phyloP scores from a whole-genome alignment of 163 green algal genomes.

The Scenedesmus sp. region DNA sequence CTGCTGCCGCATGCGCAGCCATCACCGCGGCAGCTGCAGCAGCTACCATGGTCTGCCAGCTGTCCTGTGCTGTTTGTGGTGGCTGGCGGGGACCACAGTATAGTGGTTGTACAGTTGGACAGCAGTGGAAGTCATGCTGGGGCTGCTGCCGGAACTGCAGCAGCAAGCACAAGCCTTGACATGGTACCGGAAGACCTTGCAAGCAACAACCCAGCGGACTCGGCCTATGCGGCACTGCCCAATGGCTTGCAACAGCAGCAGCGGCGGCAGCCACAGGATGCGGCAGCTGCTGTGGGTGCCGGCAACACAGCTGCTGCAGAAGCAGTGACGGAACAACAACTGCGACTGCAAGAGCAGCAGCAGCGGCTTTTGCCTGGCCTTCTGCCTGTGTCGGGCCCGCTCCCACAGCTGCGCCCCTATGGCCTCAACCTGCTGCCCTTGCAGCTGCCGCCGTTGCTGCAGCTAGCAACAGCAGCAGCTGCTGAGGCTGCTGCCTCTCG shows the following conservation, averaged over 20 bases:
- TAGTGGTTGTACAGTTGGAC: conserved; percentile 7
- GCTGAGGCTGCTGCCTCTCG: conserved; percentile 28
- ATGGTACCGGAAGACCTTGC: conserved; percentile 14
- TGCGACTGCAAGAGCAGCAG: conserved; percentile 20
- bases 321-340: neutral
- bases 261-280: neutral
- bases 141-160: neutral
- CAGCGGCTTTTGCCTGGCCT: neutral
- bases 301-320: conserved; percentile 14
- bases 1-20: conserved; percentile 16
- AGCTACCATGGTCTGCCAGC: neutral
- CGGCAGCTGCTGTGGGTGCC: neutral
- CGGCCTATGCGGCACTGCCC: neutral
- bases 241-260: conserved; percentile 9
- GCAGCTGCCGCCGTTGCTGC: conserved; percentile 21
- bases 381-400: neutral
- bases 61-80: conserved; percentile 29
- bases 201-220: neutral
- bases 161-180: neutral
- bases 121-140: neutral
- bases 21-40: conserved; percentile 2
- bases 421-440: neutral
- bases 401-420: neutral
- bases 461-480: conserved; percentile 31
- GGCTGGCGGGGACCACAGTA: conserved; percentile 25